A percentile compares a stretch with the other conserved stretches of the same genome.
Evolutionary conservation across 208 protist genomes (phyloP).

Genomic region (Leishmania major): DNA sequence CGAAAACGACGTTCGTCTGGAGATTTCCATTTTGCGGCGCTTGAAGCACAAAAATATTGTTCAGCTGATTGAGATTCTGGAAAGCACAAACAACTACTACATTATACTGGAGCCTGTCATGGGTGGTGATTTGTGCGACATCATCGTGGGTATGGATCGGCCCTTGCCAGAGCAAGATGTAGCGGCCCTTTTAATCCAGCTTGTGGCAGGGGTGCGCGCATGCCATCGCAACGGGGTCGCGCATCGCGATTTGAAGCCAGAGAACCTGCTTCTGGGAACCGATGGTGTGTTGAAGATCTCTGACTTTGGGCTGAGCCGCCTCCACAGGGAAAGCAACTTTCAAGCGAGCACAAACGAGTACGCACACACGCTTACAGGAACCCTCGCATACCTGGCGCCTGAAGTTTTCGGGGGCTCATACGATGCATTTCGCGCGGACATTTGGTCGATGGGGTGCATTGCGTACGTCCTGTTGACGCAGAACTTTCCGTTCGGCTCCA

Average conservation of each 20-base stretch:
- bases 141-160: constrained; percentile 59
- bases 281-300: constrained; percentile 83
- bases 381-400: constrained; percentile 80
- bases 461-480: constrained; percentile 80
- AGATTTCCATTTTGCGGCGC: constrained; percentile 85
- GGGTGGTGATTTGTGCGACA: constrained; percentile 83
- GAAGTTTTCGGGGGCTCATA: constrained; percentile 82
- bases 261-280: constrained; percentile 91
- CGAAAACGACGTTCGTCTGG: constrained; percentile 70
- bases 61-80: constrained; percentile 83
- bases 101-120: constrained; percentile 88
- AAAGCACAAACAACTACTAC: constrained; percentile 87
- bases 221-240: constrained; percentile 87
- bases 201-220: constrained; percentile 67
- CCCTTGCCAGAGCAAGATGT: constrained; percentile 68
- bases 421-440: constrained; percentile 85
- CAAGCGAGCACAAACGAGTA: constrained; percentile 63
- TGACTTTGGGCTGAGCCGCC: constrained; percentile 87
- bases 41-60: constrained; percentile 85
- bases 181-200: constrained; percentile 71
- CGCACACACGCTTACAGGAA: constrained; percentile 78
- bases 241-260: constrained; percentile 95
- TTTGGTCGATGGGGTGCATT: constrained; percentile 90
- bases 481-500: constrained; percentile 88
- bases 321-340: constrained; percentile 79